Conservation (phyloP, 2,329 filamentous ascomycete genomes). For the Cercospora sojina region DNA sequence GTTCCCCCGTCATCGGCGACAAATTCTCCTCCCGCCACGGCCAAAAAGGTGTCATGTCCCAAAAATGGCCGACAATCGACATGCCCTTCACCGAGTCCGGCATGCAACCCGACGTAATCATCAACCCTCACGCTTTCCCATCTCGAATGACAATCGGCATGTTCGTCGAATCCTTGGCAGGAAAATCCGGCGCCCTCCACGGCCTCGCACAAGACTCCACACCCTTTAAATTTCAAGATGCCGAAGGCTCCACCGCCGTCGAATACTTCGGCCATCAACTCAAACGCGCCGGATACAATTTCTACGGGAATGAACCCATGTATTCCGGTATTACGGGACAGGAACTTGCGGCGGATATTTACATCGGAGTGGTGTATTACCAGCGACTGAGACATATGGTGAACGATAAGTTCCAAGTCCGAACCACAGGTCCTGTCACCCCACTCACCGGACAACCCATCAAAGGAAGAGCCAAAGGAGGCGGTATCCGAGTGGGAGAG, state of each 20-base stretch:
- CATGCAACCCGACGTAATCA: slow-evolving; percentile 96
- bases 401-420: slow-evolving; percentile 98
- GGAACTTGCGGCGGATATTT: slow-evolving; percentile 92
- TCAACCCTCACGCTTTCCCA: slow-evolving; percentile 98
- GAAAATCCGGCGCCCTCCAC: slow-evolving; percentile 90
- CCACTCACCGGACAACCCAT: slow-evolving; percentile 91
- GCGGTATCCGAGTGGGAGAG: slow-evolving; percentile 97
- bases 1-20: slow-evolving; percentile 90
- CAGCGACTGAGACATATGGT: slow-evolving; percentile 98
- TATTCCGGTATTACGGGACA: slow-evolving; percentile 96
- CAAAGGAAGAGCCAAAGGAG: slow-evolving; percentile 92
- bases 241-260: slow-evolving; percentile 84
- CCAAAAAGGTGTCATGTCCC: slow-evolving; percentile 94
- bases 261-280: slow-evolving; percentile 97
- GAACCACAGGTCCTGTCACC: slow-evolving; percentile 91
- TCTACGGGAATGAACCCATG: slow-evolving; percentile 97
- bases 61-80: slow-evolving; percentile 90
- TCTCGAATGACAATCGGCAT: slow-evolving; percentile 99
- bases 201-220: slow-evolving; percentile 95
- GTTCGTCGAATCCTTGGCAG: slow-evolving; percentile 96
- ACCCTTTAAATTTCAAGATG: slow-evolving; percentile 77
- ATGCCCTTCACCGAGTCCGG: slow-evolving; percentile 97
- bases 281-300: slow-evolving; percentile 93
- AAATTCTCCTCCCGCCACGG: slow-evolving; percentile 99
- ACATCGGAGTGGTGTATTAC: slow-evolving; percentile 96